Percentiles rank a stretch among this genome's conserved stretches.
These are phyloP conservation scores for Micromonas pusilla DNA, from an alignment of 139 green algal genomes.

Conservation along the genomic window DNA sequence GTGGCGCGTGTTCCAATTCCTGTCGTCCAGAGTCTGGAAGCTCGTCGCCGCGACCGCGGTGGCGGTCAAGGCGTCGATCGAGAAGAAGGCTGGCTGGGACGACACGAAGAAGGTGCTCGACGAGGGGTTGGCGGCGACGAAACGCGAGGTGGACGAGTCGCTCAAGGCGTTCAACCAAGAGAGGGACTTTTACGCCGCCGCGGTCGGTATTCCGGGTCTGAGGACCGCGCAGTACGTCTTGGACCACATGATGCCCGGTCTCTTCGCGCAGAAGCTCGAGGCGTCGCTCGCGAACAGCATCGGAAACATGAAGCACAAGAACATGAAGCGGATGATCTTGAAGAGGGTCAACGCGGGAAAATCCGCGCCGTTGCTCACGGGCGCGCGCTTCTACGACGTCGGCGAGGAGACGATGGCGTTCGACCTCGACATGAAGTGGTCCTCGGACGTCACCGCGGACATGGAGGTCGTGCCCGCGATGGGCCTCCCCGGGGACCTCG, in stretches of 20 bases:
- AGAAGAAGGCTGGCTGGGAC: background rate
- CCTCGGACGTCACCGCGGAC: background rate
- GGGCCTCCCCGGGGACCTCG: background rate
- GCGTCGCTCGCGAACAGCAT: background rate
- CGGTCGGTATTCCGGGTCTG: background rate
- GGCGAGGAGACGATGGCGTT: background rate
- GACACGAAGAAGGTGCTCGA: background rate
- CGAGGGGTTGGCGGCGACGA: background rate
- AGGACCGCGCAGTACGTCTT: background rate
- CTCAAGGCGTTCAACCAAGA: background rate
- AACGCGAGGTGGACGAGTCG: background rate
- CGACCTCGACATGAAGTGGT: background rate
- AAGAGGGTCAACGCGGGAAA: background rate
- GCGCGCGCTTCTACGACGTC: slow-evolving; percentile 6
- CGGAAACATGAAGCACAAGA: background rate
- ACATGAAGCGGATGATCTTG: background rate
- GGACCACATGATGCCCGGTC: background rate
- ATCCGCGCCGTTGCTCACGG: background rate
- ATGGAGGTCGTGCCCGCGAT: background rate
- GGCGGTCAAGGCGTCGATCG: background rate
- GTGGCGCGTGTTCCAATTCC: background rate
- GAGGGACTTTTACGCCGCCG: slow-evolving; percentile 3
- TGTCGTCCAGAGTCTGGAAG: background rate
- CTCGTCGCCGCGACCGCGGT: background rate
- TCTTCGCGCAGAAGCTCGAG: background rate